A percentile compares a stretch with the other conserved stretches of the same genome.
phyloP scores from a whole-genome alignment of 179 eudicot genomes.

The Silene noctiflora region DNA sequence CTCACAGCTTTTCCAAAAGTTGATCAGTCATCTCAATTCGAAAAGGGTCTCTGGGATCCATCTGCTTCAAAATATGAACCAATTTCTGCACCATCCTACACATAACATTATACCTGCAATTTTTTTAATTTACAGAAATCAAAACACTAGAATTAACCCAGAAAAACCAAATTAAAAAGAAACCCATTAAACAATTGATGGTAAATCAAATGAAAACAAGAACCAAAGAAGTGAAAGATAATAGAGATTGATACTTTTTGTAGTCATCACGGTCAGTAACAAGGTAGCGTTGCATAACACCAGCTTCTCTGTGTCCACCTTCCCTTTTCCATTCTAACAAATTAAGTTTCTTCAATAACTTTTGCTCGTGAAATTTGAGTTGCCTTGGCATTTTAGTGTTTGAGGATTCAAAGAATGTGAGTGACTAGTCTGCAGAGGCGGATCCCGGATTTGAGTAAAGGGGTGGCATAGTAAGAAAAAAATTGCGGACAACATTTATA shows the following conservation, averaged over 20 bases:
- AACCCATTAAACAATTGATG: not conserved
- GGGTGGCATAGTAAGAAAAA: too few species aligned
- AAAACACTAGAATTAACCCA: not conserved
- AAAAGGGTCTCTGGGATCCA: conserved; percentile 79
- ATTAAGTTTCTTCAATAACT: conserved; percentile 58
- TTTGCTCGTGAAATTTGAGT: conserved; percentile 70
- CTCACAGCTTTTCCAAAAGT: conserved; percentile 87
- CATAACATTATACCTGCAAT: conserved; percentile 39
- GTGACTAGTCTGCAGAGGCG: too few species aligned
- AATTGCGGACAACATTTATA: too few species aligned
- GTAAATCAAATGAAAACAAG: not conserved
- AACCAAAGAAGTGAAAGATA: not conserved
- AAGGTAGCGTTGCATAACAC: conserved; percentile 73
- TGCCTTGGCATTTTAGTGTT: conserved; percentile 46
- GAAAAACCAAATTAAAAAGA: not conserved
- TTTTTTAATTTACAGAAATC: conserved; percentile 2
- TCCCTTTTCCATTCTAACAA: conserved; percentile 88
- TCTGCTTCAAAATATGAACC: conserved; percentile 77
- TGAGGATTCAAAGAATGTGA: too few species aligned
- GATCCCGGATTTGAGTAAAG: too few species aligned
- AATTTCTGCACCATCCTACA: conserved; percentile 81
- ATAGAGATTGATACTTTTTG: conserved; percentile 47
- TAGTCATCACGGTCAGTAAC: conserved; percentile 79
- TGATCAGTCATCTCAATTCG: conserved; percentile 81
- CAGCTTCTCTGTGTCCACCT: conserved; percentile 68